Evolutionary conservation across 2,329 filamentous ascomycete species (phyloP).

Genomic region (Colletotrichum brevisporum): DNA sequence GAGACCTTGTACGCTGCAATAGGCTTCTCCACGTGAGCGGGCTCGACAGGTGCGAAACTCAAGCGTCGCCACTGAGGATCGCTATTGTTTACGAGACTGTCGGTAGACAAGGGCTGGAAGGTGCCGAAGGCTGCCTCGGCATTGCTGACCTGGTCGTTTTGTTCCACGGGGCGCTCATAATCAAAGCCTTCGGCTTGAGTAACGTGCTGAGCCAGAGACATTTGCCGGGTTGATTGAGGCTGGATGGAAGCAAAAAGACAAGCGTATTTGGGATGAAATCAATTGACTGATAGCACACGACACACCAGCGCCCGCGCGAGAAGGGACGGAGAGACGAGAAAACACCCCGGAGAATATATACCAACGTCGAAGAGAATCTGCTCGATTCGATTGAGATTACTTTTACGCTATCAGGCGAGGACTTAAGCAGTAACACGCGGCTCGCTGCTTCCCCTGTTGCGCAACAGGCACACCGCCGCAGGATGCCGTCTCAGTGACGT

Average conservation of each 20-base stretch:
- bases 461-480: conserved; percentile 13
- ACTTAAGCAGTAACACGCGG: not conserved
- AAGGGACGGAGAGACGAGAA: not conserved
- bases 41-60: conserved; percentile 47
- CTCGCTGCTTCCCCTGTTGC: not conserved
- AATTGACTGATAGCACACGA: no score
- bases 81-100: conserved; percentile 14
- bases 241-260: not conserved
- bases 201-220: conserved; percentile 61
- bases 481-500: conserved; percentile 37
- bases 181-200: conserved; percentile 59
- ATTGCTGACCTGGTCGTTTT: conserved; percentile 42
- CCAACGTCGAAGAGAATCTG: not conserved
- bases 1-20: conserved; percentile 50
- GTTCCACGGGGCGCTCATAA: conserved; percentile 48
- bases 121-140: conserved; percentile 46
- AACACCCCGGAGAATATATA: not conserved
- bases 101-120: conserved; percentile 40
- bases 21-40: conserved; percentile 46
- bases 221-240: conserved; percentile 37
- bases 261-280: no score
- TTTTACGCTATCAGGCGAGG: no score
- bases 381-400: conserved; percentile 12
- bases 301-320: no score
- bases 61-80: conserved; percentile 44